Base-by-base conservation (phyloP, 1,284 basidiomycete species). In the Farysia itapuensis region DNA sequence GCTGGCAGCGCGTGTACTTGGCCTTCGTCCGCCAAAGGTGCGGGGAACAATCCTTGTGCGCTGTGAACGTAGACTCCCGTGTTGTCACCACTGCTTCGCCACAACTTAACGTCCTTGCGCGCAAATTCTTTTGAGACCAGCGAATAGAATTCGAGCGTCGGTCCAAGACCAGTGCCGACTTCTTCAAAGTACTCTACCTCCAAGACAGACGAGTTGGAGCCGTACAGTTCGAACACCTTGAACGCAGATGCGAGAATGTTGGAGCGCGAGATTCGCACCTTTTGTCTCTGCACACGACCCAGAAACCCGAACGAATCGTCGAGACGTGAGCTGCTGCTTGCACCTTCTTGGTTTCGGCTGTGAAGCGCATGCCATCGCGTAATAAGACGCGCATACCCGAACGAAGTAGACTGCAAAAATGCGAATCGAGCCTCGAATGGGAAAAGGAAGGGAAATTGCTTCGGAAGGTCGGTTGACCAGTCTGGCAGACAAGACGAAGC, bases 111-210 rank as follows among this genome's bases (percentile, higher is more conserved):
- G 57, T 89, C 85, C 64, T 86, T 84, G 47, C 89, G 82, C 0
- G 90, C 91, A 77, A 96, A 95, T 78, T 94, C 92, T 72, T 86
- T 87, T 37, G 90, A 93, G 13, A 91, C 91, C 39, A 97, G 80
- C 28, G 91, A 87, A 78, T 96, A 97, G 79, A 98, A 97, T 79
- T 97, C 95, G 25, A 98, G 82, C n/a, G 95, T 98, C 5, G 93
- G 95, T 3, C 95, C 95, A 11, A 98, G 81, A 22, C 95, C 95
- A 3, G 95, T 98, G 18, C 95, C 95, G 38, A 96, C 94, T 81
- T 99, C 95, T 74, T 96, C 92, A 75, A 97, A 97, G 81, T 97
- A 98, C 78, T 99, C 93, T 40, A 98, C 90, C 77, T 98, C 94
- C 16, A 98, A 83, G 33, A 97, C 86, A 1, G 90, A 91, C 5